Percentiles rank a stretch among this genome's conserved stretches.
Evolutionary conservation across 805 yeast species (phyloP).

Genomic region (Clavispora phyllophila): DNA sequence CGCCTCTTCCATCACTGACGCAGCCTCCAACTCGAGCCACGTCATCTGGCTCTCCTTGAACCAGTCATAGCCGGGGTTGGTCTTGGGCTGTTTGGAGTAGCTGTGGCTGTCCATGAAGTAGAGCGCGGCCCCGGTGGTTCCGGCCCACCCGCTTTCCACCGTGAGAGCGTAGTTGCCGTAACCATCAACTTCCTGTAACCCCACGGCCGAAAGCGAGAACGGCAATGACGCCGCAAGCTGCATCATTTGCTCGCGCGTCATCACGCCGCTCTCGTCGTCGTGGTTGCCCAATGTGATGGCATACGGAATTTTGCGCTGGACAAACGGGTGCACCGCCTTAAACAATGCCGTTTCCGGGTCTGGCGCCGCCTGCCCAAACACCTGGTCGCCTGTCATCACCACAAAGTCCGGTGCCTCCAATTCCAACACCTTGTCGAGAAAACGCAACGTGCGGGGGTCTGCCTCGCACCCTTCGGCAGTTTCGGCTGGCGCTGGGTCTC

Average conservation of each 20-base stretch:
- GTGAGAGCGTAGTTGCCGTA: slow-evolving; percentile 69
- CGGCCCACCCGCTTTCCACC: slow-evolving; percentile 36
- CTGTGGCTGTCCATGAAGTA: slow-evolving; percentile 85
- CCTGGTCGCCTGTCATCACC: slow-evolving; percentile 86
- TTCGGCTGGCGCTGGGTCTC: slow-evolving; percentile 61
- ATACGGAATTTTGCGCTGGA: slow-evolving; percentile 68
- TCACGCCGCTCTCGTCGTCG: slow-evolving; percentile 74
- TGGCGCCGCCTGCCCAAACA: slow-evolving; percentile 73
- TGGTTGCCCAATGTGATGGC: slow-evolving; percentile 90
- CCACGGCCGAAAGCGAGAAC: slow-evolving; percentile 53
- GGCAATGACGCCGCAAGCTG: slow-evolving; percentile 55
- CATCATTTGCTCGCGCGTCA: slow-evolving; percentile 59
- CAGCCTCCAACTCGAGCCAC: slow-evolving; percentile 39
- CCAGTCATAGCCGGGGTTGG: slow-evolving; percentile 81
- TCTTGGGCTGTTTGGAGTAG: slow-evolving; percentile 61
- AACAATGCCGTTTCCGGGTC: slow-evolving; percentile 81
- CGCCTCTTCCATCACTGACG: slow-evolving; percentile 13
- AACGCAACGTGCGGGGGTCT: slow-evolving; percentile 62
- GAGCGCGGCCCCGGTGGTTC: slow-evolving; percentile 47
- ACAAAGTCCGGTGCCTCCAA: slow-evolving; percentile 80
- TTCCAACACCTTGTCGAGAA: slow-evolving; percentile 61
- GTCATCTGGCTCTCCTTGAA: slow-evolving; percentile 64
- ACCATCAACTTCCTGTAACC: slow-evolving; percentile 70
- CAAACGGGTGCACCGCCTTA: slow-evolving; percentile 69
- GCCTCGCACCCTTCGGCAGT: slow-evolving; percentile 60